A percentile compares a stretch with the other conserved stretches of the same genome.
phyloP scores from a whole-genome alignment of 1,284 basidiomycete species.

The Blastosporella zonata region DNA sequence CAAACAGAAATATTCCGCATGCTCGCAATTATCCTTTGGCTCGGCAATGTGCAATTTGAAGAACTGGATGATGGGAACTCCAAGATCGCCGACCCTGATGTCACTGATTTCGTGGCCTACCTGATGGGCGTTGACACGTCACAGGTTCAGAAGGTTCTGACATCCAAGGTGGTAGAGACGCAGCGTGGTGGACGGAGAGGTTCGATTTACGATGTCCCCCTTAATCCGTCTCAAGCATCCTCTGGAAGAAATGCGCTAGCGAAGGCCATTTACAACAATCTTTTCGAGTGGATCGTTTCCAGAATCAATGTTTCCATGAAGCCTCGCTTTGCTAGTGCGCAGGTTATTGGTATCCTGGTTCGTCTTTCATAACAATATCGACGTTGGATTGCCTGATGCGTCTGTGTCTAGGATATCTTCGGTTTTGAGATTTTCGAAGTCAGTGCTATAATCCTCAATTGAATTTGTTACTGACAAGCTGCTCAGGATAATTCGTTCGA shows the following conservation, averaged over 20 bases:
- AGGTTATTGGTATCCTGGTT: conserved; percentile 92
- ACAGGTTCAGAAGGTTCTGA: conserved; percentile 84
- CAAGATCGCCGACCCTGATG: conserved; percentile 75
- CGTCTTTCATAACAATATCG: conserved; percentile 21
- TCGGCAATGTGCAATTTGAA: conserved; percentile 91
- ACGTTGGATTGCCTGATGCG: conserved; percentile 2
- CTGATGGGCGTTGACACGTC: conserved; percentile 86
- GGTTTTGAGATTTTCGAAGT: conserved; percentile 98
- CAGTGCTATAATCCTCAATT: conserved; percentile 7
- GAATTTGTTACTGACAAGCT: background rate
- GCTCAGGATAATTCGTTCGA: conserved; percentile 94
- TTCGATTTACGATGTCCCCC: conserved; percentile 94
- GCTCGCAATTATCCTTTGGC: conserved; percentile 92
- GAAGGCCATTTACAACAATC: conserved; percentile 97
- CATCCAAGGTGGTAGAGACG: conserved; percentile 89
- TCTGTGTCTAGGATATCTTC: conserved; percentile 77
- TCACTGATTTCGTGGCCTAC: conserved; percentile 96
- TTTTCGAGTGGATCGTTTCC: conserved; percentile 99
- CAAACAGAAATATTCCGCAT: conserved; percentile 94
- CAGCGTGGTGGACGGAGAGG: conserved; percentile 89
- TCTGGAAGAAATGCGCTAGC: conserved; percentile 90
- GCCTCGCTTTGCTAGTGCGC: conserved; percentile 69
- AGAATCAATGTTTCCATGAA: conserved; percentile 97
- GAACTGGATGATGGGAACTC: conserved; percentile 93
- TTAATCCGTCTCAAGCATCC: conserved; percentile 90